Percentiles rank a stretch among this genome's conserved stretches.
These are phyloP conservation scores for Verbascum thapsus DNA, from an alignment of 257 asterid genomes.

Conservation along the genomic window DNA sequence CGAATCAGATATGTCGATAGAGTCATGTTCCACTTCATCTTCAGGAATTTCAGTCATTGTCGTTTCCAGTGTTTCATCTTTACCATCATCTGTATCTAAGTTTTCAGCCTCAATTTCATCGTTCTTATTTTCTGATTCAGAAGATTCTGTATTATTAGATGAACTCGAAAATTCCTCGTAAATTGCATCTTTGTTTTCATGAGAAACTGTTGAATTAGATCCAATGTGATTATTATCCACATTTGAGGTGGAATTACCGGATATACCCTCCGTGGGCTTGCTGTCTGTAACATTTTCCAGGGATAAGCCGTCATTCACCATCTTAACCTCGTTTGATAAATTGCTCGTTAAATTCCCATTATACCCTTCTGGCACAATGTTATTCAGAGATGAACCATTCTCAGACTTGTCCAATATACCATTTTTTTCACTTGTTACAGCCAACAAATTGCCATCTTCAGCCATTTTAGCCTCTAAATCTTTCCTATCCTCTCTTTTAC, in stretches of 20 bases:
- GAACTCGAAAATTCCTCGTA: slow-evolving; percentile 35
- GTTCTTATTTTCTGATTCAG: slow-evolving; percentile 34
- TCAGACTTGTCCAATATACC: slow-evolving; percentile 23
- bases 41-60: slow-evolving; percentile 41
- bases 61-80: slow-evolving; percentile 39
- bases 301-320: slow-evolving; percentile 32
- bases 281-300: slow-evolving; percentile 39
- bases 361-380: slow-evolving; percentile 33
- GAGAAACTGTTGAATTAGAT: slow-evolving; percentile 34
- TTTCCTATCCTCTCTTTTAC: slow-evolving; percentile 30
- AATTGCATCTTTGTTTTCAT: slow-evolving; percentile 32
- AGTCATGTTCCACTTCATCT: slow-evolving; percentile 58
- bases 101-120: slow-evolving; percentile 38
- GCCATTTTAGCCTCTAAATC: slow-evolving; percentile 41
- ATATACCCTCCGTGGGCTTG: slow-evolving; percentile 28
- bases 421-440: slow-evolving; percentile 33
- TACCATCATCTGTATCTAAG: slow-evolving; percentile 40
- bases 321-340: slow-evolving; percentile 34
- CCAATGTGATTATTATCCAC: slow-evolving; percentile 25
- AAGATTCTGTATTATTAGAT: slow-evolving; percentile 29
- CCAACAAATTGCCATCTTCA: slow-evolving; percentile 33
- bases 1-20: slow-evolving; percentile 59
- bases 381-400: slow-evolving; percentile 40
- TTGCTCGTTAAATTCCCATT: slow-evolving; percentile 33
- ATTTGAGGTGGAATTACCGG: slow-evolving; percentile 29